These are phyloP conservation scores for Calocybe cyanea DNA, from an alignment of 768 basidiomycete genomes.

Conservation along the genomic window DNA sequence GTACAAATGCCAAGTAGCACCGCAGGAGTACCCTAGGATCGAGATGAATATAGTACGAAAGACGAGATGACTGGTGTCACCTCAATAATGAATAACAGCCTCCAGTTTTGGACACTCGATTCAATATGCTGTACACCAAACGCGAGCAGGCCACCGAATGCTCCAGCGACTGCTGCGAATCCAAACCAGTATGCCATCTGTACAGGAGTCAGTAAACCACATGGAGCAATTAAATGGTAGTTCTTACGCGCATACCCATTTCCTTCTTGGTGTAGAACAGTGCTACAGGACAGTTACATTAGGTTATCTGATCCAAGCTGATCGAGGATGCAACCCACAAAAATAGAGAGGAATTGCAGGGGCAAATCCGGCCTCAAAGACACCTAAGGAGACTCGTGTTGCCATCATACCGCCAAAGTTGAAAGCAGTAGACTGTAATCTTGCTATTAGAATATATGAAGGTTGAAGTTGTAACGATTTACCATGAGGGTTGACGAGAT, in stretches of 20 bases:
- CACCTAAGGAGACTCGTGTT: constrained; percentile 59
- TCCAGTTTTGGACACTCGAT: constrained; percentile 48
- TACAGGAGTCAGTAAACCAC: too few relatives aligned
- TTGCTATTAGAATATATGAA: background rate
- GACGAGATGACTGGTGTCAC: constrained; percentile 24
- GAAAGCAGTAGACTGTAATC: constrained; percentile 55
- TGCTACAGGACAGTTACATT: constrained; percentile 33
- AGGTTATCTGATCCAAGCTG: background rate
- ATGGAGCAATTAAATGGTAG: background rate
- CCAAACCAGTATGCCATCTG: constrained; percentile 79
- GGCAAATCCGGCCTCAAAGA: constrained; percentile 77
- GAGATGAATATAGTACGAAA: background rate
- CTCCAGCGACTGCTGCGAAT: constrained; percentile 80
- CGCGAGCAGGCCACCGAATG: constrained; percentile 81
- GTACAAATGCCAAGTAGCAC: constrained; percentile 57
- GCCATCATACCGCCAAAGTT: constrained; percentile 56
- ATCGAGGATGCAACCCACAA: constrained; percentile 39
- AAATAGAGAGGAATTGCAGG: constrained; percentile 78
- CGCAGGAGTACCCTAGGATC: constrained; percentile 58
- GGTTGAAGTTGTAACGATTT: constrained; percentile 11
- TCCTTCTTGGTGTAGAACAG: constrained; percentile 76
- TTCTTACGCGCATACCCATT: constrained; percentile 59
- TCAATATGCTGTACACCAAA: constrained; percentile 70
- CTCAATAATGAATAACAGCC: constrained; percentile 72
- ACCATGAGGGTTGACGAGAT: constrained; percentile 72